Conservation (phyloP, 1,284 basidiomycete genomes). For the Moesziomyces parantarcticus region DNA sequence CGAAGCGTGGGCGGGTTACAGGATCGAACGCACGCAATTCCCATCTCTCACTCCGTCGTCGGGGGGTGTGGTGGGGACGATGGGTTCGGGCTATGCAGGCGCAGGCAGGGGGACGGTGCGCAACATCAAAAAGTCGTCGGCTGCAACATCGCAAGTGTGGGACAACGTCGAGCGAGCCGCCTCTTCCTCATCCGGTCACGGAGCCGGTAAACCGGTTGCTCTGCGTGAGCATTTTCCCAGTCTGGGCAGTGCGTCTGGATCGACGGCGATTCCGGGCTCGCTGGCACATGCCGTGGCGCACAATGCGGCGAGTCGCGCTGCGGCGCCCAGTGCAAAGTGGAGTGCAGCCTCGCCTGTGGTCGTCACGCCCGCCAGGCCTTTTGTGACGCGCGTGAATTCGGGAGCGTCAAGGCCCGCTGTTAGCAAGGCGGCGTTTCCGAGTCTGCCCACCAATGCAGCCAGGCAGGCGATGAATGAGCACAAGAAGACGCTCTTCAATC, state of each 20-base stretch:
- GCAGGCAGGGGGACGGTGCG: slow-evolving; percentile 74
- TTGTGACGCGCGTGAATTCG: slow-evolving; percentile 23
- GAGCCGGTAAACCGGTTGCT: slow-evolving; percentile 24
- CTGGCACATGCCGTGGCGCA: slow-evolving; percentile 45
- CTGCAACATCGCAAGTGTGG: slow-evolving; percentile 78
- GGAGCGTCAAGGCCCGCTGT: slow-evolving; percentile 8
- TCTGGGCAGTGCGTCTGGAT: slow-evolving; percentile 18
- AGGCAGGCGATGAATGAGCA: slow-evolving; percentile 52
- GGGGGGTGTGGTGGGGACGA: not conserved
- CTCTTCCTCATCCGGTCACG: slow-evolving; percentile 36
- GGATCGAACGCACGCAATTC: slow-evolving; percentile 76
- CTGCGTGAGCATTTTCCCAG: slow-evolving; percentile 55
- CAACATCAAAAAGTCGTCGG: slow-evolving; percentile 79
- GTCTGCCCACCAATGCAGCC: slow-evolving; percentile 52
- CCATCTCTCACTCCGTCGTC: slow-evolving; percentile 28
- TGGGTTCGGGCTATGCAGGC: slow-evolving; percentile 18
- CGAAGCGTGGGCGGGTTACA: slow-evolving; percentile 83
- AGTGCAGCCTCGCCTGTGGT: slow-evolving; percentile 1
- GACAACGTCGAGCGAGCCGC: slow-evolving; percentile 89
- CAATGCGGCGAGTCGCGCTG: slow-evolving; percentile 12
- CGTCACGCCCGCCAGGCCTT: slow-evolving; percentile 14
- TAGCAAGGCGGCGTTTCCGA: slow-evolving; percentile 45
- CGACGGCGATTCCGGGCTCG: slow-evolving; percentile 50
- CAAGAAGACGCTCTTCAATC: slow-evolving; percentile 54
- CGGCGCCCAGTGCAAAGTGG: slow-evolving; percentile 17